Evolutionary conservation across 1,139 yeast genomes (phyloP), one percentile per base, ranked within the genome.

Genomic region (Suhomyces coccinellae): DNA sequence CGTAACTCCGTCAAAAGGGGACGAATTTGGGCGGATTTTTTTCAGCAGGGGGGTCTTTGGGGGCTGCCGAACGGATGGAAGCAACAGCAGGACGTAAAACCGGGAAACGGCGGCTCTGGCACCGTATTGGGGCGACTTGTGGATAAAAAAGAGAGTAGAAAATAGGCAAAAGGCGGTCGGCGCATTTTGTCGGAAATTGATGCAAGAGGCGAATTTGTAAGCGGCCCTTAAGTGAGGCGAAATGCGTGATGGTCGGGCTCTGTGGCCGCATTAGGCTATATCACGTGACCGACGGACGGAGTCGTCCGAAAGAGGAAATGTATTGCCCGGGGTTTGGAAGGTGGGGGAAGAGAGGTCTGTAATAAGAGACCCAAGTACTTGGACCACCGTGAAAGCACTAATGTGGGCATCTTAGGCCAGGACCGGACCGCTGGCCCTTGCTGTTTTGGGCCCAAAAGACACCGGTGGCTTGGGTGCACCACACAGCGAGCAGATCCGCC

Each of bases 181-280:
- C 29, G 30, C 15, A 28, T 40, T 31, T 22, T 29, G 22, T 17
- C 32, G 32, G 32, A 20, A 22, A 15, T 27, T 26, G 32, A 14
- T 27, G 38, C 30, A 26, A 9, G 24, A 16, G 38, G 26, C 26
- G 32, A 31, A 41, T 41, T 45, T 45, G 48, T 42, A 38, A 40
- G 40, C 50, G 50, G 50, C 46, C 50, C 50, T 47, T 47, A 47
- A 27, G 32, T 44, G 50, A 46, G 50, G 48, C 48, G 33, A 38
- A 45, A 40, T 36, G 34, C 30, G 17, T 27, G 43, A 33, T 38
- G 41, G 40, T 41, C 50, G 51, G 51, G 41, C 48, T 38, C 41
- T 43, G 51, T 41, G 49, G 43, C 48, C 48, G 30, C 42, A 41
- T 48, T 45, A 43, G 51, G 55, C 30, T 46, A 50, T 47, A 40